Evolutionary conservation across 768 basidiomycete species (phyloP).

Genomic region (Calocera viscosa): DNA sequence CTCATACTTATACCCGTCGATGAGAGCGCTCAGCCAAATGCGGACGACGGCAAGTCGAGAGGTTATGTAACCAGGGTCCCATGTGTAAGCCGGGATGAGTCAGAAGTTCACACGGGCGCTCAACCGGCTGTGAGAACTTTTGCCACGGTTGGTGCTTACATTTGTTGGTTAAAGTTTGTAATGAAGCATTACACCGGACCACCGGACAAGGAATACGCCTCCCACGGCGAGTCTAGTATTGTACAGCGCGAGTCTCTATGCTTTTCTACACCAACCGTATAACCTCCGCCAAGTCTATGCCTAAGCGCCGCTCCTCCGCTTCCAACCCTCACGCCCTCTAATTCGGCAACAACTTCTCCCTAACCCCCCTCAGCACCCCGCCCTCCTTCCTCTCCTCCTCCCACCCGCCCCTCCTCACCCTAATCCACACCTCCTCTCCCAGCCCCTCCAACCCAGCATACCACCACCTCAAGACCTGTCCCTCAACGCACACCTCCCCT

Average conservation of each 20-base stretch:
- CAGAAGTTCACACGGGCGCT: not conserved
- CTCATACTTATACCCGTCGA: not conserved
- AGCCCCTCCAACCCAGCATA: not conserved
- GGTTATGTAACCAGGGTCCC: not conserved
- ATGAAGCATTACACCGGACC: no score
- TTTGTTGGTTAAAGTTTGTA: no score
- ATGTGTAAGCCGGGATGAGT: not conserved
- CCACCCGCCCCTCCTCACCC: not conserved
- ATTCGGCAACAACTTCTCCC: not conserved
- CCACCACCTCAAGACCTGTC: not conserved
- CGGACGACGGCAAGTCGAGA: not conserved
- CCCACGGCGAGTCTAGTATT: no score
- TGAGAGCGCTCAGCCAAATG: not conserved
- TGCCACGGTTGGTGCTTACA: not conserved
- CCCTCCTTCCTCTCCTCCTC: not conserved
- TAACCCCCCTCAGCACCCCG: not conserved
- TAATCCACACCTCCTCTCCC: not conserved
- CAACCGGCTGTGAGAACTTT: not conserved
- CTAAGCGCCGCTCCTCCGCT: not conserved
- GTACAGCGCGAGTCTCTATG: no score
- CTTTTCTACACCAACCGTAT: no score
- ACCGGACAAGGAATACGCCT: no score
- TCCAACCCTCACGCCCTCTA: not conserved
- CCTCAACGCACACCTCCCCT: not conserved
- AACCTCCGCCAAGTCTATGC: no score